Evolutionary conservation across 116 monocot species (phyloP).

Genomic region (Dioscorea cayenensis): DNA sequence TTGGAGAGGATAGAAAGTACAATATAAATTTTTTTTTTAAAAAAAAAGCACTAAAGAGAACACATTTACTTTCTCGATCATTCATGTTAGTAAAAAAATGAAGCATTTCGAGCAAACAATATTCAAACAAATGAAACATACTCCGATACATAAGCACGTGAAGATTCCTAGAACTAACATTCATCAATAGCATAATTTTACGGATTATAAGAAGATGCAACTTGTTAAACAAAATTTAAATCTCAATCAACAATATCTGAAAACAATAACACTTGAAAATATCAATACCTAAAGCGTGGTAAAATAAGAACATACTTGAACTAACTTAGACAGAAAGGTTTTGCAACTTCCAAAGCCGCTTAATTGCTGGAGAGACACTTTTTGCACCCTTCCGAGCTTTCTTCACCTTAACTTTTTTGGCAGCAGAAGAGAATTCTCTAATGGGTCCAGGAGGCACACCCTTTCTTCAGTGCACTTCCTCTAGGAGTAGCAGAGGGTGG

Average conservation of each 20-base stretch:
- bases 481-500: conserved; percentile 85
- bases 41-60: no score
- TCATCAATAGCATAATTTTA: no score
- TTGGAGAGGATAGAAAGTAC: no score
- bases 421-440: conserved; percentile 31
- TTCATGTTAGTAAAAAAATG: no score
- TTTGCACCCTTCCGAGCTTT: conserved; percentile 47
- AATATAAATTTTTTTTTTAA: no score
- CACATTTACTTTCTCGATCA: no score
- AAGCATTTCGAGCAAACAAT: no score
- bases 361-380: conserved; percentile 39
- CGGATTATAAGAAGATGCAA: no score
- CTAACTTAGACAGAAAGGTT: conserved; percentile 20
- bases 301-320: conserved; percentile 7
- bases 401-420: conserved; percentile 52
- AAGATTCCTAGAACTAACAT: no score
- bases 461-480: conserved; percentile 95
- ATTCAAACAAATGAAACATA: no score
- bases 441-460: conserved; percentile 84
- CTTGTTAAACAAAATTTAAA: no score
- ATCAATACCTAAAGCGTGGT: conserved; percentile 3
- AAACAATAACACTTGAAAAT: background rate
- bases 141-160: no score
- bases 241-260: background rate
- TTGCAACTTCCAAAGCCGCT: conserved; percentile 39